Evolutionary conservation across 2,329 filamentous ascomycete genomes (phyloP).

Genomic region (Colletotrichum brevisporum): DNA sequence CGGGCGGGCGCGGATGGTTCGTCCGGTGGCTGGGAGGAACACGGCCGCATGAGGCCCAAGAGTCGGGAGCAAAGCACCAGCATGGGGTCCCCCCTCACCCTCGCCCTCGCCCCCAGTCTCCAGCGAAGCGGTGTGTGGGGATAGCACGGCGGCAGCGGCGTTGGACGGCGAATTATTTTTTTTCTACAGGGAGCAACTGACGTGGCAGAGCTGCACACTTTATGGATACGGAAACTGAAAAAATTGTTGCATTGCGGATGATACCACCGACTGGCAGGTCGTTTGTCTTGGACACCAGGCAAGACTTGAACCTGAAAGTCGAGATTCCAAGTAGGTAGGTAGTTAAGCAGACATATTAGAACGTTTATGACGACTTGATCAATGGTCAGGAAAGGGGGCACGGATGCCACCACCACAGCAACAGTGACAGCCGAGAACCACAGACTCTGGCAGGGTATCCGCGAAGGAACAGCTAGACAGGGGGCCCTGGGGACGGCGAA

Average conservation of each 20-base stretch:
- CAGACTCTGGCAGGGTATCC: too few relatives aligned
- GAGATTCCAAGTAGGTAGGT: background rate
- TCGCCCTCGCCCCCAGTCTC: background rate
- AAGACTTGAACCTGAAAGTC: too few relatives aligned
- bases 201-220: conserved; percentile 31
- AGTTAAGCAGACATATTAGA: background rate
- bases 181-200: conserved; percentile 29
- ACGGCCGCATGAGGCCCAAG: background rate
- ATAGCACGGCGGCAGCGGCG: conserved; percentile 39
- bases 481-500: too few relatives aligned
- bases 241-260: conserved; percentile 22
- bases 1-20: conserved; percentile 23
- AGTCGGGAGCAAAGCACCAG: background rate
- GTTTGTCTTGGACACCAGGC: too few relatives aligned
- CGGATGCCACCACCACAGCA: background rate
- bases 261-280: conserved; percentile 14
- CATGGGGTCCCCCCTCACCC: too few relatives aligned
- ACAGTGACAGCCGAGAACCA: background rate
- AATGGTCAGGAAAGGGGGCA: background rate
- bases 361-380: background rate
- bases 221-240: conserved; percentile 22
- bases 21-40: conserved; percentile 35
- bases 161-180: conserved; percentile 17
- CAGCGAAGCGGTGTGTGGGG: conserved; percentile 39
- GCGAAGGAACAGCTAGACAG: too few relatives aligned